Evolutionary conservation across 805 yeast species (phyloP), one percentile per base, ranked within the genome.

Genomic region (Monosporozyma aquatica): DNA sequence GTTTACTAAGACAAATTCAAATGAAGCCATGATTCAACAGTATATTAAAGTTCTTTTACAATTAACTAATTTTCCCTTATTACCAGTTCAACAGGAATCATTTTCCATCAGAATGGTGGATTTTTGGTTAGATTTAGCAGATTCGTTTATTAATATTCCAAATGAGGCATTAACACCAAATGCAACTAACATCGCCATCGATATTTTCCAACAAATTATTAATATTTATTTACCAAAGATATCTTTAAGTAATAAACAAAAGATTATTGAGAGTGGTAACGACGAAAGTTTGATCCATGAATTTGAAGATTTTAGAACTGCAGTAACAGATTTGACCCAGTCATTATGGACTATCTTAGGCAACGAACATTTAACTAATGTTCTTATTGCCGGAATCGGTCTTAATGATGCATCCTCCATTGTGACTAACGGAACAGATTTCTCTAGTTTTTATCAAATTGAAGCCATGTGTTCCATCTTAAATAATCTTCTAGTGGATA

Each of bases 251-350:
- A 52, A 60, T 38, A 55, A 72, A 20, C 67, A 65, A 15, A 62
- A 66, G 14, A 51, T 61, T 4, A 47, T 61, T 6, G 68, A 66
- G 28, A 55, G 59, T 5, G 50, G 53, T 6, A 53, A 51, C 14
- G 54, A 53, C 18, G 55, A 45, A 17, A 43, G 58, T 6, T 38
- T 49, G 11, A 21, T 58, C 4, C 57, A 59, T 43, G 94, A 82
- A 49, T 85, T 87, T 53, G 61, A 63, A 18, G 71, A 76, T 21
- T 90, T 77, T 59, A 71, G 97, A 51, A 65, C 75, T 25, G 90
- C 82, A 47, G 81, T 82, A 8, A 74, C 81, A 1, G 97, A 92
- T 51, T 68, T 89, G 29, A 75, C 85, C 48, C 92, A 87, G 42
- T 68, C 76, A 0, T 61, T 81, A 1, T 85, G 81, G 65, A 75